These are phyloP conservation scores for Apiospora hydei DNA, from an alignment of 2,329 filamentous ascomycete species.

Conservation along the genomic window DNA sequence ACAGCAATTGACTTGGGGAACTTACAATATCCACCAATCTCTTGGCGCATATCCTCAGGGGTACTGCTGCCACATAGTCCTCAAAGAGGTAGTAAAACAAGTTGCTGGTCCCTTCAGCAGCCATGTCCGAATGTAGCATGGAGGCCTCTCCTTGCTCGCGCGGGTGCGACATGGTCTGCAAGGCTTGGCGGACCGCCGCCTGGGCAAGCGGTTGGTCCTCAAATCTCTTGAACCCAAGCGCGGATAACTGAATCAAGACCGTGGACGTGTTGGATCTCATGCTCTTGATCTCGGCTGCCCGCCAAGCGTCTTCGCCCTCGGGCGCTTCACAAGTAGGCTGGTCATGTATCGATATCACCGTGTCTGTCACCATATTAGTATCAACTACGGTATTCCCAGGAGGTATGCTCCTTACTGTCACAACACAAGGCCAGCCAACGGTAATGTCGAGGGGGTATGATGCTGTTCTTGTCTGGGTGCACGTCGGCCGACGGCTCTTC, in stretches of 20 bases:
- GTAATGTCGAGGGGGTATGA: conserved; percentile 60
- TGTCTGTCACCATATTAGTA: conserved; percentile 52
- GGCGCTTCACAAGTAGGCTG: conserved; percentile 43
- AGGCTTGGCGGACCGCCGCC: conserved; percentile 45
- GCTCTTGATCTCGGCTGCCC: conserved; percentile 39
- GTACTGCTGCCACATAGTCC: conserved; percentile 67
- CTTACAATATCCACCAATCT: conserved; percentile 58
- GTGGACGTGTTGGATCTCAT: conserved; percentile 49
- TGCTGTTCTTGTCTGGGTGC: conserved; percentile 34
- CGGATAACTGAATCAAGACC: conserved; percentile 49
- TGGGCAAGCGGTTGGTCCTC: conserved; percentile 51
- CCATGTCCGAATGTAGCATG: conserved; percentile 27
- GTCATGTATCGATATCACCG: conserved; percentile 75
- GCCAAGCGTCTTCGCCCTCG: conserved; percentile 37
- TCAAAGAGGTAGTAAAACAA: conserved; percentile 74
- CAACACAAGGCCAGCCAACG: conserved; percentile 75
- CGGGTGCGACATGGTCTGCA: conserved; percentile 28
- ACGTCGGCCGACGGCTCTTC: conserved; percentile 31
- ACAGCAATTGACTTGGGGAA: conserved; percentile 3
- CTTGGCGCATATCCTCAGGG: conserved; percentile 54
- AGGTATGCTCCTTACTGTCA: conserved; percentile 55
- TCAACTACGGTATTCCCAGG: conserved; percentile 17
- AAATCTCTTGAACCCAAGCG: conserved; percentile 46
- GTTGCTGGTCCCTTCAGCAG: conserved; percentile 61
- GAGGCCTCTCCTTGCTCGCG: conserved; percentile 33